phyloP scores from a whole-genome alignment of 108 stramenopile species.

The Nannochloropsis gaditana region DNA sequence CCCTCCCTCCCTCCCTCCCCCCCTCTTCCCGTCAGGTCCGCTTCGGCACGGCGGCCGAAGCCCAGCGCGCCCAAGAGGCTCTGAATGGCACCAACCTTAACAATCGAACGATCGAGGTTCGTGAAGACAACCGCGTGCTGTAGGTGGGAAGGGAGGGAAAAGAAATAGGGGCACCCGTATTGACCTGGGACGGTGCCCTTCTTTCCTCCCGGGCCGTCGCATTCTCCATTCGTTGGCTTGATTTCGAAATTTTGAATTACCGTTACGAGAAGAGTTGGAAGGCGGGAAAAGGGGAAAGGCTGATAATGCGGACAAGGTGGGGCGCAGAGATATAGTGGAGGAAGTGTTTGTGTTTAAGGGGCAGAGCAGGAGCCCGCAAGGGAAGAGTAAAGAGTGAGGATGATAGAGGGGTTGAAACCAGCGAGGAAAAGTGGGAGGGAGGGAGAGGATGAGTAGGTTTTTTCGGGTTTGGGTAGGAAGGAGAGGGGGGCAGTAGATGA shows the following conservation, averaged over 20 bases:
- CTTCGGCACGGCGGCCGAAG: constrained; percentile 2
- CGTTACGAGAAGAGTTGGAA: background rate
- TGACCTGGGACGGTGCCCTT: no score
- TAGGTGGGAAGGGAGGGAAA: background rate
- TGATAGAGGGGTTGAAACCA: background rate
- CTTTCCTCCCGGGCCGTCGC: no score
- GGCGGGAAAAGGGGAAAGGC: background rate
- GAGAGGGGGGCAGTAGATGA: background rate
- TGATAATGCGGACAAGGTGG: background rate
- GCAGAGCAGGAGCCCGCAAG: background rate
- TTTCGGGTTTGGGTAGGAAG: background rate
- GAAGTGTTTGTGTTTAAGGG: no score
- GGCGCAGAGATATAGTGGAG: background rate
- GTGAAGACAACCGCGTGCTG: background rate
- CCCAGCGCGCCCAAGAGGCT: background rate
- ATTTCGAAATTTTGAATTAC: no score
- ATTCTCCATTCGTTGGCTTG: no score
- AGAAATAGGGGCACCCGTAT: background rate
- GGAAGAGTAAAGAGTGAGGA: background rate
- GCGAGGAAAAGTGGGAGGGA: background rate
- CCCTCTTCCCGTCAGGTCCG: background rate
- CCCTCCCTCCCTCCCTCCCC: constrained; percentile 7
- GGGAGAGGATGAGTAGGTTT: background rate
- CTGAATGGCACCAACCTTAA: background rate
- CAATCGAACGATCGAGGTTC: background rate